phyloP scores from a whole-genome alignment of 495 filamentous ascomycete species.

The Letharia lupina region DNA sequence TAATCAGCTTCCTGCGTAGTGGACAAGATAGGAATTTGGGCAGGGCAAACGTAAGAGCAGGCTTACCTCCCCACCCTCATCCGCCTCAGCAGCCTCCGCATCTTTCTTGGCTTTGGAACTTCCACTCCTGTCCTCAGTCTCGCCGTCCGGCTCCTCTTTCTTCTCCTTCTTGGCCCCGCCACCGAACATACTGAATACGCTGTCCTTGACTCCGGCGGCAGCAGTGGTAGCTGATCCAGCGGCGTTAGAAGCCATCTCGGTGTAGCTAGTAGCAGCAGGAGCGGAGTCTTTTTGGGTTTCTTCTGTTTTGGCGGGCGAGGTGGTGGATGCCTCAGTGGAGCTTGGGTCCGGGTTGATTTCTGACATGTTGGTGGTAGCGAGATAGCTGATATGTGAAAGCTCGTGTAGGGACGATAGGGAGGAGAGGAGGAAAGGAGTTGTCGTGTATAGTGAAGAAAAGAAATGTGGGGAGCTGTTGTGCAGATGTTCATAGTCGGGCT shows the following conservation, averaged over 20 bases:
- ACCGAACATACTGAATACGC: constrained; percentile 96
- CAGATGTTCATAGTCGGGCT: background rate
- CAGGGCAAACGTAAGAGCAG: background rate
- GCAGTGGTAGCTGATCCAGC: constrained; percentile 40
- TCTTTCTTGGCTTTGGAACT: constrained; percentile 75
- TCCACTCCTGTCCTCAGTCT: constrained; percentile 71
- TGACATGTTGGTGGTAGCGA: constrained; percentile 3
- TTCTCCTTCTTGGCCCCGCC: constrained; percentile 74
- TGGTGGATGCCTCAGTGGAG: constrained; percentile 31
- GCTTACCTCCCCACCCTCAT: constrained; percentile 29
- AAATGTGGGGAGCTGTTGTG: constrained; percentile 2
- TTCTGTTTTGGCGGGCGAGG: constrained; percentile 38
- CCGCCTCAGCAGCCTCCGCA: constrained; percentile 44
- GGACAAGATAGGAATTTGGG: constrained; percentile 2
- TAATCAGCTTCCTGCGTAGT: background rate
- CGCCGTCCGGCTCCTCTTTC: constrained; percentile 75
- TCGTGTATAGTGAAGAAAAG: background rate
- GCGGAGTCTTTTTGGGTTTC: constrained; percentile 30
- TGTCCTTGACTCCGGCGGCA: constrained; percentile 54
- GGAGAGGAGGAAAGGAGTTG: background rate
- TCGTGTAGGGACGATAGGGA: constrained; percentile 33
- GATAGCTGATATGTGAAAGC: background rate
- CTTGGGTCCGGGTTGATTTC: constrained; percentile 29
- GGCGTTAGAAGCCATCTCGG: constrained; percentile 31
- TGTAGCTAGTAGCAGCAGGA: constrained; percentile 30